Evolutionary conservation across 768 basidiomycete species (phyloP), one percentile per base, ranked within the genome.

Genomic region (Heimioporus sp.): DNA sequence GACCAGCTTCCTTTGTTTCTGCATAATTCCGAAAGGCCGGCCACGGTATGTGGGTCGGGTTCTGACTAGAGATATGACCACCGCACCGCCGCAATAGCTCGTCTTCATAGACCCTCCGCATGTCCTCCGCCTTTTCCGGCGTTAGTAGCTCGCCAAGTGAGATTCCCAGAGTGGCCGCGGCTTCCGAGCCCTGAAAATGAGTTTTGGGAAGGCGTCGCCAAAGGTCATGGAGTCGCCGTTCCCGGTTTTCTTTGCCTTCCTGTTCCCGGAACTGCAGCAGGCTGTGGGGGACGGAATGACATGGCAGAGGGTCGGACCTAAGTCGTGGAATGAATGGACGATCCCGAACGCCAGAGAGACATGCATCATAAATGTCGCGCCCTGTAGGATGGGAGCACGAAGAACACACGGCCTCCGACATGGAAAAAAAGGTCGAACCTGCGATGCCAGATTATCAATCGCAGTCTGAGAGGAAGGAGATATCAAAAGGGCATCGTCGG

Each of bases 1-100:
- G 64, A 86, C 91, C 92, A 48, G 75, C 79, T 80, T 93, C 92
- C 71, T 94, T 93, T 50, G 77, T 78, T 56, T 86, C 80, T 41
- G 86, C 87, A 64, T 91, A 94, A 53, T 79, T 71, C 65, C 79
- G 79, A 68, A 92, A 92, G 56, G 82, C 81, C 48, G 76, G 77
- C 87, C 87, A 92, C 34, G 75, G 75, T 58, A 90, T 79, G 57
- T 77, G 74, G 41, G 70, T 73, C 54, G 65, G 69, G 20, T 57
- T 66, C 61, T 71, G 74, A 60, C 64, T 73, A 55, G 69, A 75
- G 53, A 67, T 62, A 64, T 73, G 71, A 43, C 73, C 76, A 19
- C 77, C 73, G 54, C 81, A 82, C 59, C 73, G 73, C 43, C 76
- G 73, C 51, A 87, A 71, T 38, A 97, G 72, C 65, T 96, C 93